Evolutionary conservation across 164 flowering plant species (phyloP).

Genomic region (Piper betle): DNA sequence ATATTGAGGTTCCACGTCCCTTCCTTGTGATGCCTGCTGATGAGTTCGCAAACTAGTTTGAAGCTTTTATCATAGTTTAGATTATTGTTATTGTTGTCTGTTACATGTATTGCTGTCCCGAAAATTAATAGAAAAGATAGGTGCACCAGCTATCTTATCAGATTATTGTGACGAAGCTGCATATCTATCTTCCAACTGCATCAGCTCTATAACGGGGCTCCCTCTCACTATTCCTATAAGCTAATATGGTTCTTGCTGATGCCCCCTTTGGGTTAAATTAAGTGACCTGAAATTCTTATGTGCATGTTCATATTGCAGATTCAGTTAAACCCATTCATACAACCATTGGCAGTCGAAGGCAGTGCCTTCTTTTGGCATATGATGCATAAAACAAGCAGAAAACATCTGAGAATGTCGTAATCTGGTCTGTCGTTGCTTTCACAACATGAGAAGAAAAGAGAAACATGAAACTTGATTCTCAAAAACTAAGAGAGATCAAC

Average conservation of each 20-base stretch:
- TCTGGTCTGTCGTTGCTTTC: no score
- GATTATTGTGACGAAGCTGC: conserved; percentile 89
- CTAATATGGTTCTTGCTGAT: not conserved
- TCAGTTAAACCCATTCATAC: conserved; percentile 94
- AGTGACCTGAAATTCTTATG: not conserved
- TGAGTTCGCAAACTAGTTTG: no score
- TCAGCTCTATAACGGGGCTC: conserved; percentile 34
- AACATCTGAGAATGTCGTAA: no score
- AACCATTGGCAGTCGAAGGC: conserved; percentile 74
- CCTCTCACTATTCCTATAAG: conserved; percentile 44
- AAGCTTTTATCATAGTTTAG: no score
- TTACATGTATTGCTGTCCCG: conserved; percentile 13
- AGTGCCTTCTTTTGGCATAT: conserved; percentile 61
- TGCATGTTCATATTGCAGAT: no score
- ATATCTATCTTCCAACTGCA: conserved; percentile 59
- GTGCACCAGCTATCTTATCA: conserved; percentile 55
- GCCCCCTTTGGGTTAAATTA: not conserved
- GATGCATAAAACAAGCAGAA: no score
- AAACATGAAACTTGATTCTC: no score
- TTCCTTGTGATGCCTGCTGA: no score
- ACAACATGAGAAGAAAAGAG: no score
- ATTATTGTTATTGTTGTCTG: no score
- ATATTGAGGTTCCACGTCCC: no score
- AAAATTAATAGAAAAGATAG: conserved; percentile 54
- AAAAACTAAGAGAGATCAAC: no score